Evolutionary conservation across 139 green algal species (phyloP), one percentile per base, ranked within the genome.

Genomic region (Asterochloris erici): DNA sequence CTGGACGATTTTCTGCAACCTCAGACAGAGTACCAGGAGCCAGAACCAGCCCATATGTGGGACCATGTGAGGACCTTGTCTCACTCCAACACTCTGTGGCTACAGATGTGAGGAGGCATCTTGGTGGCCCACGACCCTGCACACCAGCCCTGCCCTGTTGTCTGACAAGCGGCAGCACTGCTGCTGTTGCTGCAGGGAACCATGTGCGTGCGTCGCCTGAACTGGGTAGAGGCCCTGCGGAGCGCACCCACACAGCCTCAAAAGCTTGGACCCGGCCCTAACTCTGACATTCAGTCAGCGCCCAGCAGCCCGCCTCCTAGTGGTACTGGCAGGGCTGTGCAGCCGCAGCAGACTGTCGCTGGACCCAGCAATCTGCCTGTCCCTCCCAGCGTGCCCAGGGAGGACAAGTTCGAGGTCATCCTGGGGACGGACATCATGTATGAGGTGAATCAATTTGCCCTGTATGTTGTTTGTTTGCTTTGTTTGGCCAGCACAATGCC

Each of bases 391-490:
- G 64, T 94, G 13, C 73, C 74, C 2, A n/a, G 47, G 0, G 27
- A 68, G 28, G 85, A 91, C 38, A 81, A 69, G 11, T 97, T 92
- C 82, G 70, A 87, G 0, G 81, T 96, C 0, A 86, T 97, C 9
- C 74, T 97, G 26, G 93, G 90, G 0, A 93, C 88, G 12, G 93
- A 97, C 77, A 85, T 96, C 14, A 88, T 97, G 86, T 97, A 97
- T 82, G 93, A 97, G 86, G 88, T 84, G 19, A 73, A 81, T 26
- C 71, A 63, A 86, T 83, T 54, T 78, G 79, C 63, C 0, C 21
- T 77, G 54, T 71, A 64, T 62, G 26, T 74, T 11, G 13, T 63
- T 13, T 63, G n/a, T 28, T n/a, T 14, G n/a, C 12, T 68, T 27
- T 82, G n/a, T 63, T 79, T 64, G 74, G 38, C 21, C 17, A 28